Evolutionary conservation across 306 rosid species (phyloP), one percentile per base, ranked within the genome.

Genomic region (Begonia fuchsioides): DNA sequence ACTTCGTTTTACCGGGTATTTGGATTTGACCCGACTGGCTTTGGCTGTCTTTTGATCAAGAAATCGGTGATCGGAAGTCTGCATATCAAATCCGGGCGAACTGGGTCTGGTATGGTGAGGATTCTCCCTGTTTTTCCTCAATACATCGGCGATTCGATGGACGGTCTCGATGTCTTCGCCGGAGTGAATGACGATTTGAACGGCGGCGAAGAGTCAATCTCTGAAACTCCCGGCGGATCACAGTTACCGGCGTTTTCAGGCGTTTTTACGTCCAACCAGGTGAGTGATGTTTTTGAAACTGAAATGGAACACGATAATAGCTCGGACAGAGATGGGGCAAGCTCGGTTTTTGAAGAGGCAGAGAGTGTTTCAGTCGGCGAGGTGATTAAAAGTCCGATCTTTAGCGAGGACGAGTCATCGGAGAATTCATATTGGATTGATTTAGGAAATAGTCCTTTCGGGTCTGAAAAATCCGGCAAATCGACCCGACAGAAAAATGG

Each of bases 61-160:
- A 90, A 90, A 63, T 90, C 98, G 1, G 98, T 81, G 15, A 90
- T 90, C 80, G 79, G 78, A 45, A 72, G 73, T 70, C 82, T 90
- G 56, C 98, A 90, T 57, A 79, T 69, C 67, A 94, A 79, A 59
- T 85, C 94, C 12, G 95, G 95, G 63, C 66, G 81, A 14, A 85
- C 92, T 8, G 98, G 98, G 20, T 73, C 81, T 15, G 98, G 95
- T 70, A 90, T 90, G 77, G 98, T 90, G 76, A 85, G 79, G 81
- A 77, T 90, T 44, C 73, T 87, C 44, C 98, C 98, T 0, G 86
- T 79, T 59, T 81, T 72, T 53, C 95, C 98, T 2, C 58, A 81
- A 76, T 90, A 82, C 56, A 62, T 85, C 58, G 76, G 94, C 19
- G 98, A 90, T 59, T 90, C 98, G 7, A 71, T 68, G 16, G 98